Conservation (phyloP, 192 early-diverging fungal species). For the Coemansia interrupta region DNA sequence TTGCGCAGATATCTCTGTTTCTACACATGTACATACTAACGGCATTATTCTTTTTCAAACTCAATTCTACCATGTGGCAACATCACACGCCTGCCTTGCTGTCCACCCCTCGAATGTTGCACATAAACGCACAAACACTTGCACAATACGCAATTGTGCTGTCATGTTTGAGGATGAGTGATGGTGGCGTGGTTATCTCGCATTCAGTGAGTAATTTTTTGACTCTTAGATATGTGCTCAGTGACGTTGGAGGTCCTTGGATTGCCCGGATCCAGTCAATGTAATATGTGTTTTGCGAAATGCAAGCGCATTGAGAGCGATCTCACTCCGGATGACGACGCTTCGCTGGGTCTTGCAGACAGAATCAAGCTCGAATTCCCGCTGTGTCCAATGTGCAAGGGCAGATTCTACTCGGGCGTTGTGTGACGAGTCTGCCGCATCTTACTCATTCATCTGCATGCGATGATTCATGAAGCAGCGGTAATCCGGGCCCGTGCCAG, state of each 20-base stretch:
- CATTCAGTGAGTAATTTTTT: not conserved
- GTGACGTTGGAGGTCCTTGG: slow-evolving; percentile 31
- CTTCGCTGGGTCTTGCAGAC: slow-evolving; percentile 4
- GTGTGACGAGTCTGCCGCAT: slow-evolving; percentile 9
- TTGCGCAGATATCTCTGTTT: too few species aligned
- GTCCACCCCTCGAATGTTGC: too few species aligned
- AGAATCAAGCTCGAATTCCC: slow-evolving; percentile 16
- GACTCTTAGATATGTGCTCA: slow-evolving; percentile 32
- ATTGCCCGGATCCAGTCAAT: slow-evolving; percentile 33
- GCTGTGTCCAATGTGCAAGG: slow-evolving; percentile 35
- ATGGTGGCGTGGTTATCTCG: slow-evolving; percentile 3
- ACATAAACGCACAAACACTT: too few species aligned
- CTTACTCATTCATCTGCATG: too few species aligned
- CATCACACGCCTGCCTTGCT: too few species aligned
- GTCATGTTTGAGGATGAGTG: not conserved
- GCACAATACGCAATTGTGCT: not conserved
- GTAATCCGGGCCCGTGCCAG: too few species aligned
- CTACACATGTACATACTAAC: too few species aligned
- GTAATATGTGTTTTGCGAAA: slow-evolving; percentile 36
- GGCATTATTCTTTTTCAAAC: too few species aligned
- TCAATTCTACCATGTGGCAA: too few species aligned
- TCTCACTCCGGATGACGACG: not conserved
- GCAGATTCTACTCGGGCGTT: slow-evolving; percentile 24
- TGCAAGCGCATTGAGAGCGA: slow-evolving; percentile 6
- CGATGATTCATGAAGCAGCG: too few species aligned